Base-by-base conservation (phyloP, 2,329 filamentous ascomycete species). In the Trichophyton simii region DNA sequence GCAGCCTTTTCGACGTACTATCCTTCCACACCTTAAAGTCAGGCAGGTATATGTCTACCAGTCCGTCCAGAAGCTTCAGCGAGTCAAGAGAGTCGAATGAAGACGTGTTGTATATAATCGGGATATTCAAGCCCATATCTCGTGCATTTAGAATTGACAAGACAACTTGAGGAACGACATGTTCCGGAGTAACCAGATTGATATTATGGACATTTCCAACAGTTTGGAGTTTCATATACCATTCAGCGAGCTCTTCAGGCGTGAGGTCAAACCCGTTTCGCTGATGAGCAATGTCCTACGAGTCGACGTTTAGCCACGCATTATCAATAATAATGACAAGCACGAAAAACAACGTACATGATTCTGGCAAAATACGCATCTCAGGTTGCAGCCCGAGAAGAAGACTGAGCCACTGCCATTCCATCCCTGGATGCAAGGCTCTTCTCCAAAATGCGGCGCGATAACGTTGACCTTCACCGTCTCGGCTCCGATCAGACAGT, bases 161-260 rank as follows among this genome's bases (percentile, higher is more conserved):
- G 0, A 83, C 88, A 8, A 94, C 87, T 71, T 94, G 89, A 0
- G 89, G 88, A 3, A 91, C 89, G 18, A 95, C 87, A 71, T 95
- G 90, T 70, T 95, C 89, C 0, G 89, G 89, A 0, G 89, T 95
- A 62, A 95, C 82, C 22, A 92, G 82, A 72, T 95, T 94, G 78
- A 95, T 91, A 71, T 94, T 94, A 76, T 95, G 89, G n/a, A 89
- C 87, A 7, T 80, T 76, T n/a, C 88, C 89, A 1, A 89, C 81
- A 31, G 88, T 80, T 71, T 94, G 89, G 50, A 95, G 76, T 75
- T 94, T 94, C 62, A 94, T 68, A 73, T 87, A 91, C 89, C 89
- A 94, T 60, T 87, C 85, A 3, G 82, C 89, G 3, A 95, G 80
- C 70, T 91, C 82, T 71, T 91, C 87, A 0, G 88, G 87, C 0